A percentile compares a stretch with the other conserved stretches of the same genome.
These are phyloP conservation scores for Tricholoma flavovirens DNA, from an alignment of 768 basidiomycete species.

Conservation along the genomic window DNA sequence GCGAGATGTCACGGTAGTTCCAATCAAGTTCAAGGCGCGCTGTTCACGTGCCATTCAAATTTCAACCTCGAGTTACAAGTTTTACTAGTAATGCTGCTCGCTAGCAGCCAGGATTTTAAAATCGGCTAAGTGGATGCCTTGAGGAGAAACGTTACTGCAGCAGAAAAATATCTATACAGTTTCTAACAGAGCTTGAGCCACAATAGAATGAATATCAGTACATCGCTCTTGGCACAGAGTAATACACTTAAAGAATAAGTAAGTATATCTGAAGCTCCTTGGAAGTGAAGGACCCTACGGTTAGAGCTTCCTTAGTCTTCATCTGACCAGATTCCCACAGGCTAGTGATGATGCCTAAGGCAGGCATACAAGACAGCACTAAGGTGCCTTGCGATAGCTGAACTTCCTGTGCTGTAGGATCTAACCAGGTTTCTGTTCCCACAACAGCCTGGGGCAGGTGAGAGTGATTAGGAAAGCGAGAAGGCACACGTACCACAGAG, in stretches of 20 bases:
- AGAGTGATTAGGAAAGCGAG: background rate
- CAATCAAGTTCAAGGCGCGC: too few species aligned
- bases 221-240: slow-evolving; percentile 66
- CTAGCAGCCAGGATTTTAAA: too few species aligned
- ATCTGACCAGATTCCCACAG: slow-evolving; percentile 82
- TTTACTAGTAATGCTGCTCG: too few species aligned
- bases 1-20: background rate
- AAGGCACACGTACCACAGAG: slow-evolving; percentile 51
- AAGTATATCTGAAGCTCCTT: background rate
- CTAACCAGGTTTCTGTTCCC: slow-evolving; percentile 61
- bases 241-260: slow-evolving; percentile 48
- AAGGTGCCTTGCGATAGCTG: slow-evolving; percentile 54
- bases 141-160: too few species aligned
- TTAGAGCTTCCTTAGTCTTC: slow-evolving; percentile 43
- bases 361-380: slow-evolving; percentile 84
- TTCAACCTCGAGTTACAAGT: too few species aligned
- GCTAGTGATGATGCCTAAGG: slow-evolving; percentile 75
- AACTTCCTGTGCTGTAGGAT: slow-evolving; percentile 73
- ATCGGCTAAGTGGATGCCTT: too few species aligned
- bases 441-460: slow-evolving; percentile 45
- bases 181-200: slow-evolving; percentile 64
- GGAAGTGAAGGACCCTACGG: slow-evolving; percentile 37
- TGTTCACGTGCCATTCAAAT: too few species aligned
- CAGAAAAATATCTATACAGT: background rate
- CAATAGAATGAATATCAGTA: slow-evolving; percentile 68